Percentiles rank a stretch among this genome's conserved stretches.
Evolutionary conservation across 169 alveolate genomes (phyloP).

Genomic region (Plasmodium ovale): DNA sequence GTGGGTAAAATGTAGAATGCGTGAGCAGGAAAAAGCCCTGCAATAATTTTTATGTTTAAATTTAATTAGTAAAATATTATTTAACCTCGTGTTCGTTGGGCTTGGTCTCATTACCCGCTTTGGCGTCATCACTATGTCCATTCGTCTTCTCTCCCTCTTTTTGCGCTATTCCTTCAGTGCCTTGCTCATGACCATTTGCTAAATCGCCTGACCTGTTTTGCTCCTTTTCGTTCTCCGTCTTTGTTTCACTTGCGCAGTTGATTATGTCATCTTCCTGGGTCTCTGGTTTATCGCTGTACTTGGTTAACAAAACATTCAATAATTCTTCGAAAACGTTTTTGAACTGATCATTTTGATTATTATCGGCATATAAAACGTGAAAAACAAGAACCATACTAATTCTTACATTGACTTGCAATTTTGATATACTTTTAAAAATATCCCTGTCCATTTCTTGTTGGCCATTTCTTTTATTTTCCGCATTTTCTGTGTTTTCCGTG

Average conservation of each 20-base stretch:
- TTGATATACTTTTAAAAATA: conserved; percentile 33
- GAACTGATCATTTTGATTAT: conserved; percentile 59
- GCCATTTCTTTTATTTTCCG: neutral
- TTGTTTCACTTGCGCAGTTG: neutral
- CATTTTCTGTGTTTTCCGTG: neutral
- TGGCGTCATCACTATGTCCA: neutral
- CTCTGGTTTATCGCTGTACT: conserved; percentile 16
- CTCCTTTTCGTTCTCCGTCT: neutral
- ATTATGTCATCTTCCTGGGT: neutral
- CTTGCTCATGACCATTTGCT: neutral
- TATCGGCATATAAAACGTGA: conserved; percentile 55
- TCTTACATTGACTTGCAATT: conserved; percentile 69
- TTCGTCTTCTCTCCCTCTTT: neutral
- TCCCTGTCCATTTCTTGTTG: neutral
- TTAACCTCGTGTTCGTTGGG: neutral
- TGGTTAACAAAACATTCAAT: conserved; percentile 50
- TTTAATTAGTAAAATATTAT: neutral
- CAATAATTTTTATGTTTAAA: neutral
- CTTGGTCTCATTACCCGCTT: neutral
- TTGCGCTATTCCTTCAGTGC: neutral
- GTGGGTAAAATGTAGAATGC: no score
- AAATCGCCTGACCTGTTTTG: neutral
- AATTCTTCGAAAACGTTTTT: conserved; percentile 59
- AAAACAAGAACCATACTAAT: conserved; percentile 62
- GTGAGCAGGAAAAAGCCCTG: no score